Evolutionary conservation across 1,284 basidiomycete species (phyloP).

Genomic region (Cutaneotrichosporon mucoides): DNA sequence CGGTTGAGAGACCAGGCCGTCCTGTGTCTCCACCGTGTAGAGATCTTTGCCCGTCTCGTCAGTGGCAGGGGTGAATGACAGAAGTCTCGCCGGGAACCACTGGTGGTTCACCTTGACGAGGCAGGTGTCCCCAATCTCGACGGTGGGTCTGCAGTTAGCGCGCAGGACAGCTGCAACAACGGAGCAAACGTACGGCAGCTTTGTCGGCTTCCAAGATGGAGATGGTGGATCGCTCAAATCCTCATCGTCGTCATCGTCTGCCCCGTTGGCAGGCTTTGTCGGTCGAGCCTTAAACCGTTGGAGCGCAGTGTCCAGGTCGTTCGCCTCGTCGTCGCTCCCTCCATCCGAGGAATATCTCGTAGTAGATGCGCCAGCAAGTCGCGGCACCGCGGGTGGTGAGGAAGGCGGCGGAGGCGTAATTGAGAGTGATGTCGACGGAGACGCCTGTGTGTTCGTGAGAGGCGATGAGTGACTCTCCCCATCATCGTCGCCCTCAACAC

Average conservation of each 20-base stretch:
- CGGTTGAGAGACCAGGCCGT: conserved; percentile 2
- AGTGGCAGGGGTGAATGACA: conserved; percentile 16
- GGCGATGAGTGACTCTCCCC: no score
- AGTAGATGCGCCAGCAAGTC: no score
- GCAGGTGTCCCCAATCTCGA: conserved; percentile 3
- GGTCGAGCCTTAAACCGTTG: not conserved
- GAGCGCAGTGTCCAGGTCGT: not conserved
- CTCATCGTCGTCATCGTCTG: not conserved
- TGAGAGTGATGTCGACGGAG: no score
- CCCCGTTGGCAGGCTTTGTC: not conserved
- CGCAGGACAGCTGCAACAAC: no score
- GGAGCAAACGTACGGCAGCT: not conserved
- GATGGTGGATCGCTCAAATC: not conserved
- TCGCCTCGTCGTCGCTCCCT: not conserved
- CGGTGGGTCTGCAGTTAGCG: not conserved
- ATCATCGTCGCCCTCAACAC: no score
- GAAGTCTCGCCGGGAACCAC: conserved; percentile 9
- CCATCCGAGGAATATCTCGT: no score
- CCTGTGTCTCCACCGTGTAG: conserved; percentile 15
- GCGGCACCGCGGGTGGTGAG: no score
- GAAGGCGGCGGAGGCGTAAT: no score
- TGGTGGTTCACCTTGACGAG: not conserved
- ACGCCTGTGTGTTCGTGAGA: no score
- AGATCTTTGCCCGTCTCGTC: conserved; percentile 14
- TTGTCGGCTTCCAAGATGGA: not conserved